Conservation (phyloP, 257 asterid species). For the Forsythia viridissima region DNA sequence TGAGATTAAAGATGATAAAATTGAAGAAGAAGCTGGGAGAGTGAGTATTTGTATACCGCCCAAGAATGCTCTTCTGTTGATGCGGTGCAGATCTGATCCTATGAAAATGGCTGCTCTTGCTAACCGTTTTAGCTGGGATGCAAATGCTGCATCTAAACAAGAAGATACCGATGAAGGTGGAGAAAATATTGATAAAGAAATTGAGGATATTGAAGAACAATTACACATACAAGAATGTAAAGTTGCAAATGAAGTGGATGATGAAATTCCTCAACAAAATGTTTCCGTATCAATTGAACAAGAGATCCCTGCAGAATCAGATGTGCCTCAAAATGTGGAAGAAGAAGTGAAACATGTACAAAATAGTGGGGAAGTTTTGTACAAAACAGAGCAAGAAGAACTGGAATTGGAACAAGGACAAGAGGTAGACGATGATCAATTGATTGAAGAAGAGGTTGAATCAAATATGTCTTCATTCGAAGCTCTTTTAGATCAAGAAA, state of each 20-base stretch:
- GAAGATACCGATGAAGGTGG: conserved; percentile 1
- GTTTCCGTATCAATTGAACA: conserved; percentile 20
- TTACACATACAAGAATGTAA: conserved; percentile 9
- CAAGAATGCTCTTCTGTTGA: conserved; percentile 82
- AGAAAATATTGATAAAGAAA: neutral
- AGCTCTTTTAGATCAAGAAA: conserved; percentile 49
- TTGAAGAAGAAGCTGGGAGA: conserved; percentile 51
- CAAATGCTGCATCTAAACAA: conserved; percentile 28
- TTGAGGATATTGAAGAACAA: conserved; percentile 16
- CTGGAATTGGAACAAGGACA: neutral
- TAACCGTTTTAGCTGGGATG: conserved; percentile 55
- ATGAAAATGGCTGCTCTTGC: conserved; percentile 80
- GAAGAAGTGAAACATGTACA: conserved; percentile 3
- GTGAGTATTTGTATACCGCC: conserved; percentile 90
- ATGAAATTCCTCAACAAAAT: neutral
- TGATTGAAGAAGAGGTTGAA: conserved; percentile 44
- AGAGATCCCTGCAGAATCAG: conserved; percentile 22
- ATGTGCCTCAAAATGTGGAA: conserved; percentile 4
- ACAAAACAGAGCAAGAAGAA: neutral
- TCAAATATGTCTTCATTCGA: conserved; percentile 52
- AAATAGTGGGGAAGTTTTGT: neutral
- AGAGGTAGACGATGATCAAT: conserved; percentile 17
- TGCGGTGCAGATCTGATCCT: conserved; percentile 99
- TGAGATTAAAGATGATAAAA: conserved; percentile 60
- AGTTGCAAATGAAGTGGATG: conserved; percentile 12